Conservation (phyloP, 768 basidiomycete genomes). For the Trametopsis cervina region DNA sequence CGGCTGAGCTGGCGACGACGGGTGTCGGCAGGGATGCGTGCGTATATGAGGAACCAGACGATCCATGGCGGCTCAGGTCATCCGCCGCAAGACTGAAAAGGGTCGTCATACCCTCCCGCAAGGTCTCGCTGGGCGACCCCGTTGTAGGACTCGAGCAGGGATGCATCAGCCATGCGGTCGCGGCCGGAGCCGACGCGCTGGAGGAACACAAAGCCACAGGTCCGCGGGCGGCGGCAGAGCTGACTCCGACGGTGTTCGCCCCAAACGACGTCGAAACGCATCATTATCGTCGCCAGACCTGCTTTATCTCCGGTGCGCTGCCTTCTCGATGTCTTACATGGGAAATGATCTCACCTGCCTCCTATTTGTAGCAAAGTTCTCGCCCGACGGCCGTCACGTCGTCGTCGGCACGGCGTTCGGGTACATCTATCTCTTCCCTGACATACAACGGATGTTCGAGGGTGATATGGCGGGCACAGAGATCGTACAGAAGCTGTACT, state of each 20-base stretch:
- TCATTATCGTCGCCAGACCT: no score
- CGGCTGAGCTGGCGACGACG: not conserved
- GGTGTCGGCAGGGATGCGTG: not conserved
- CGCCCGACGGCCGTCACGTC: constrained; percentile 19
- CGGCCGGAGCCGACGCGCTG: constrained; percentile 11
- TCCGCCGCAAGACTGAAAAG: not conserved
- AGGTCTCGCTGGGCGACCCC: not conserved
- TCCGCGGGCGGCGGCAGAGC: no score
- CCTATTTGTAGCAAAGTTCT: constrained; percentile 14
- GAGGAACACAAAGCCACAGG: constrained; percentile 8
- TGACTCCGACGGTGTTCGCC: no score
- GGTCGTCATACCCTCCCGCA: not conserved
- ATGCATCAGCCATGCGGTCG: not conserved
- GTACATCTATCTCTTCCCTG: constrained; percentile 15
- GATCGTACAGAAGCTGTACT: constrained; percentile 12
- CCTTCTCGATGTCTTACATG: not conserved
- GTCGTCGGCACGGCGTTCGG: constrained; percentile 16
- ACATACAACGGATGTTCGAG: constrained; percentile 14
- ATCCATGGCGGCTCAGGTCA: not conserved
- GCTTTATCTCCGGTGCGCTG: constrained; percentile 14
- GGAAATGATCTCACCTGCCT: not conserved
- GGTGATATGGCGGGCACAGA: constrained; percentile 8
- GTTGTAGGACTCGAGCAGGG: not conserved
- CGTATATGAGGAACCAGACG: constrained; percentile 1
- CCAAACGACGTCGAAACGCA: no score